Evolutionary conservation across 805 yeast species (phyloP).

Genomic region (Candida odintsovae): DNA sequence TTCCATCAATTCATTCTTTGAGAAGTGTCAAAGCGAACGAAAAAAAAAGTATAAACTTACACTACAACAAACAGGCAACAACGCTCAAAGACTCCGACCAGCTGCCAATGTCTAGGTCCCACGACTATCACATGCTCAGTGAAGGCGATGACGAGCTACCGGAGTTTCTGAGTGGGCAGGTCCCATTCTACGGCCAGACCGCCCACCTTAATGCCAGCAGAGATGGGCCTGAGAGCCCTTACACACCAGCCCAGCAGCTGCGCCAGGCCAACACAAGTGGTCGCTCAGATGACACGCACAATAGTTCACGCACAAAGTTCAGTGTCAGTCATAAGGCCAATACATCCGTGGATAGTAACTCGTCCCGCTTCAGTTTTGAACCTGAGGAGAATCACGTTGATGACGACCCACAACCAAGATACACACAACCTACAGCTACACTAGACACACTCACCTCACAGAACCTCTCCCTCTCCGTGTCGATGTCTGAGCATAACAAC

Average conservation of each 20-base stretch:
- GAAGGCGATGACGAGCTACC: not conserved
- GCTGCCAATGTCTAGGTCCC: not conserved
- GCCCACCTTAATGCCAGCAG: not conserved
- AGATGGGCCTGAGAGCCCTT: not conserved
- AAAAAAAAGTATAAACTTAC: too few species aligned
- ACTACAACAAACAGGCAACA: too few species aligned
- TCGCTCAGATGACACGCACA: not conserved
- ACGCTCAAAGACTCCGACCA: not conserved
- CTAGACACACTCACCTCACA: not conserved
- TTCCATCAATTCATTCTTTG: not conserved
- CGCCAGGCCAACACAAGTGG: not conserved
- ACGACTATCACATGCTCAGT: not conserved
- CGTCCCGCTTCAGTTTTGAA: constrained; percentile 4
- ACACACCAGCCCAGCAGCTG: not conserved
- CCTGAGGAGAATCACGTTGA: not conserved
- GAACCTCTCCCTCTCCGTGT: not conserved
- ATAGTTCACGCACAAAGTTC: not conserved
- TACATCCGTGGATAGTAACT: not conserved
- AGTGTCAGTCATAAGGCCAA: not conserved
- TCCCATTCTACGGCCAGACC: not conserved
- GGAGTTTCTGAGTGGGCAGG: not conserved
- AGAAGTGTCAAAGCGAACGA: not conserved
- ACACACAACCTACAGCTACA: not conserved
- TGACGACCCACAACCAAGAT: not conserved
- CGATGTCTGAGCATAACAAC: not conserved